Evolutionary conservation across 164 flowering plant species (phyloP).

Genomic region (Vitis rupestris): DNA sequence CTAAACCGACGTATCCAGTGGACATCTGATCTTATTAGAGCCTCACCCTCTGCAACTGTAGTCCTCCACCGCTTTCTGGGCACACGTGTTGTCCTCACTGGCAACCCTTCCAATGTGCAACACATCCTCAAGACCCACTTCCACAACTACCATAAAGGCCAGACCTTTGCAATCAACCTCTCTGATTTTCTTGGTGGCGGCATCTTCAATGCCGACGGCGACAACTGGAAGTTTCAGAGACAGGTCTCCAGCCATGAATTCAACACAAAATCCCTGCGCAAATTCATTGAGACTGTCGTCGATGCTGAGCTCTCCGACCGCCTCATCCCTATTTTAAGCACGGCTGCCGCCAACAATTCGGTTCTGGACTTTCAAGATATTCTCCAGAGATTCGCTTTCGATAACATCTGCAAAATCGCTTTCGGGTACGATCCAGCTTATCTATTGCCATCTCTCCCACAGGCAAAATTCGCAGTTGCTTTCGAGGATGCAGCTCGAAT

Average conservation of each 20-base stretch:
- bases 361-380: constrained; percentile 53
- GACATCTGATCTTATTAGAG: constrained; percentile 25
- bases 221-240: constrained; percentile 53
- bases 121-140: constrained; percentile 56
- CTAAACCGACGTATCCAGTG: constrained; percentile 21
- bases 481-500: constrained; percentile 35
- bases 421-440: constrained; percentile 53
- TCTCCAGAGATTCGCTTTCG: constrained; percentile 57
- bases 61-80: constrained; percentile 27
- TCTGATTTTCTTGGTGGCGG: constrained; percentile 47
- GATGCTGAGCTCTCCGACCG: constrained; percentile 40
- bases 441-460: constrained; percentile 34
- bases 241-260: constrained; percentile 47
- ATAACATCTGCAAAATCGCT: constrained; percentile 50
- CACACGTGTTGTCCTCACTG: constrained; percentile 28
- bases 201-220: constrained; percentile 46
- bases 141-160: constrained; percentile 43
- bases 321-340: constrained; percentile 34
- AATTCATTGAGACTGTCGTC: constrained; percentile 37
- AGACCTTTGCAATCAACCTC: neutral
- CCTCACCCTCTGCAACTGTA: constrained; percentile 42
- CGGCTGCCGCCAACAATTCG: constrained; percentile 20
- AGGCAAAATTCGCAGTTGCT: constrained; percentile 28
- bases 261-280: constrained; percentile 47
- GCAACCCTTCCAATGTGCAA: constrained; percentile 47